Evolutionary conservation across 495 filamentous ascomycete genomes (phyloP).

Genomic region (Penicillium canariense): DNA sequence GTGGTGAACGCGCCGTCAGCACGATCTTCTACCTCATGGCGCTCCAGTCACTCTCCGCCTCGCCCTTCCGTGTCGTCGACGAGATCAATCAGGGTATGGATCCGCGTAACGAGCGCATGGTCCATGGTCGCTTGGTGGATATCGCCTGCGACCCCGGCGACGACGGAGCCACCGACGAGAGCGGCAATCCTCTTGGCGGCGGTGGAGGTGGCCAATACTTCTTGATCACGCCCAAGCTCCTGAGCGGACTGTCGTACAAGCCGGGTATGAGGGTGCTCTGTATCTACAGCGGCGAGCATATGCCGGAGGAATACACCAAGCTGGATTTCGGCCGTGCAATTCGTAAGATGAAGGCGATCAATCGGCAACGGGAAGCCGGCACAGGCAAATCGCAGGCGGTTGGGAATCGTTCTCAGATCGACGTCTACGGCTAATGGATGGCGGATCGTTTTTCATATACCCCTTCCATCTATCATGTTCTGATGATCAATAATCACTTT

Average conservation of each 20-base stretch:
- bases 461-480: not conserved
- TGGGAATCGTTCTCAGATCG: constrained; percentile 15
- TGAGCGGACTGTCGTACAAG: constrained; percentile 81
- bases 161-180: constrained; percentile 17
- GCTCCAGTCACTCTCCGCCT: constrained; percentile 86
- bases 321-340: constrained; percentile 36
- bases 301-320: constrained; percentile 56
- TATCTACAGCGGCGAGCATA: constrained; percentile 89
- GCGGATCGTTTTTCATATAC: no score
- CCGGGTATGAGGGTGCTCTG: constrained; percentile 88
- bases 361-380: not conserved
- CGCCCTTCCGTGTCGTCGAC: constrained; percentile 98
- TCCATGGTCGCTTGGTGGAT: constrained; percentile 93
- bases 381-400: constrained; percentile 19
- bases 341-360: constrained; percentile 30
- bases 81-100: constrained; percentile 99
- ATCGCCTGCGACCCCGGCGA: constrained; percentile 65
- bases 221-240: constrained; percentile 96
- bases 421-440: constrained; percentile 26
- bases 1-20: constrained; percentile 91
- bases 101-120: constrained; percentile 94
- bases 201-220: constrained; percentile 67
- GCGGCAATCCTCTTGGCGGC: constrained; percentile 24
- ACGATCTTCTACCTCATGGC: constrained; percentile 99
- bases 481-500: not conserved